Base-by-base conservation (phyloP, 805 yeast species). In the Saccharomycopsis lassenensis region DNA sequence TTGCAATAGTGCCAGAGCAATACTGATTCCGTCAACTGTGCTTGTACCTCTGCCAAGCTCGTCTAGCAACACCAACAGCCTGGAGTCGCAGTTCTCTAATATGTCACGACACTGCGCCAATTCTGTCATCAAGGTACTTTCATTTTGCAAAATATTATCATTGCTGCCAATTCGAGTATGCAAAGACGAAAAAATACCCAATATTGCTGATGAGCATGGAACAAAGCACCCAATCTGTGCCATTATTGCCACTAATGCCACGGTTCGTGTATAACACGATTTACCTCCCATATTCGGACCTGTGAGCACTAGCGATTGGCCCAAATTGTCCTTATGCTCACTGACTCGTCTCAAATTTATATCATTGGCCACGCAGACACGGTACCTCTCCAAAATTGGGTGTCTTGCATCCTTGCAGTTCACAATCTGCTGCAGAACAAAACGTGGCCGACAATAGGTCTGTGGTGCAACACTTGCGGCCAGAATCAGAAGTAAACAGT, bases 251-350 rank as follows among this genome's bases (percentile, higher is more conserved):
- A 73, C 59, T 10, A 84, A 54, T 0, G 91, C 94, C 7, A 80
- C 65, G 43, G 80, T 85, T 35, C 82, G 67, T 11, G 80, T 83
- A 48, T 74, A 76, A 1, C 85, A 74, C 5, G 86, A 77, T 52
- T 83, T 83, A 3, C 94, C 94, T 7, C 94, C 94, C 86, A 82
- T 80, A 46, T 82, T 82, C 0, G 93, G 91, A 0, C 94, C 94
- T 0, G 94, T 82, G 16, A 86, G 70, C 11, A 86, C 63, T 37
- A 76, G 59, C 0, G 71, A 68, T 23, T 84, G 62, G 10, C 71
- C 63, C 3, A 59, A 52, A n/a, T 58, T 50, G 5, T 57, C 33
- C n/a, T n/a, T n/a, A n/a, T n/a, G n/a, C n/a, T 14, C 17, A n/a
- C 19, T n/a, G 14, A 18, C 16, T 4, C 30, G 50, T 4, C 61